Percentiles rank a stretch among this genome's conserved stretches.
Evolutionary conservation across 2,329 filamentous ascomycete genomes (phyloP).

Genomic region (Monilinia vaccinii-corymbosi): DNA sequence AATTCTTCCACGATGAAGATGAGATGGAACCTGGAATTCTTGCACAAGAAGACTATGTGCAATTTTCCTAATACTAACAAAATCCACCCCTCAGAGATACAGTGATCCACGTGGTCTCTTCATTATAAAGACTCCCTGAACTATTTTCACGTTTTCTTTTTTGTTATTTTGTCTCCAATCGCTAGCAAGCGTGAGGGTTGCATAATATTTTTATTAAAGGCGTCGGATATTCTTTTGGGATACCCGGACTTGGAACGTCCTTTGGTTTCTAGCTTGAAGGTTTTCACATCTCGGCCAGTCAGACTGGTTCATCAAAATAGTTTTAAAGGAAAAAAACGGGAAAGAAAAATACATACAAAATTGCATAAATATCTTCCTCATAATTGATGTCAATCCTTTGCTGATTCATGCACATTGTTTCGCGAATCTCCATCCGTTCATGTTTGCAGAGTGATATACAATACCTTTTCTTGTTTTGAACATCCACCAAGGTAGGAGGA

Average conservation of each 20-base stretch:
- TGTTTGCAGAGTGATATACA: not conserved
- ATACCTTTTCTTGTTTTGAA: not conserved
- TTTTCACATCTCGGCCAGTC: not conserved
- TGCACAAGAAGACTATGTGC: slow-evolving; percentile 51
- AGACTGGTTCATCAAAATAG: not conserved
- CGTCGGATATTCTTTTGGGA: slow-evolving; percentile 1
- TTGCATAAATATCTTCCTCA: not conserved
- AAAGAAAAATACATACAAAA: slow-evolving; percentile 3
- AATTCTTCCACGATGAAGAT: slow-evolving; percentile 50
- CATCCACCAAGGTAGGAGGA: not conserved
- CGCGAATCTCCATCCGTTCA: not conserved
- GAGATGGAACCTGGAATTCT: slow-evolving; percentile 44
- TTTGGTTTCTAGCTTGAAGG: not conserved
- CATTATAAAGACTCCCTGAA: not conserved
- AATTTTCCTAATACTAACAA: slow-evolving; percentile 31
- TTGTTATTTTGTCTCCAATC: not conserved
- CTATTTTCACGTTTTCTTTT: not conserved
- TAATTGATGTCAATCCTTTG: not conserved
- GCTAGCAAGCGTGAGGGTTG: not conserved
- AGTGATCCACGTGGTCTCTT: not conserved
- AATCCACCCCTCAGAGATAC: not conserved
- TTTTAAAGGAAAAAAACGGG: not conserved
- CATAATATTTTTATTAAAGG: not conserved
- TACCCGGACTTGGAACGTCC: slow-evolving; percentile 4
- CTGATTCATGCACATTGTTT: not conserved